These are phyloP conservation scores for Tephrocybe sp. DNA, from an alignment of 768 basidiomycete species.

Conservation along the genomic window DNA sequence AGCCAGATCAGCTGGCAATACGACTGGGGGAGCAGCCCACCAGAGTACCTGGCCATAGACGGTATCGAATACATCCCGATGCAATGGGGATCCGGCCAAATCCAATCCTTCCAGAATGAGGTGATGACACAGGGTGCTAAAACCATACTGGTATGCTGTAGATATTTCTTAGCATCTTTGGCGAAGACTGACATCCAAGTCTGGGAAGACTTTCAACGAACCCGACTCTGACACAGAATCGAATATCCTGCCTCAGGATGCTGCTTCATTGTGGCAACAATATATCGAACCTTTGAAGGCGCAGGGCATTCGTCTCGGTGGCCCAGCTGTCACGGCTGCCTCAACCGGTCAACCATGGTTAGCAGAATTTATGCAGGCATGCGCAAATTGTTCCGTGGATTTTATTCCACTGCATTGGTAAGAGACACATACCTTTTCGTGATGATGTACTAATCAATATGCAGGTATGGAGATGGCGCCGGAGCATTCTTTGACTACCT, in stretches of 20 bases:
- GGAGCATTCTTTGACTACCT: conserved; percentile 57
- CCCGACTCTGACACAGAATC: conserved; percentile 59
- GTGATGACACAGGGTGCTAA: conserved; percentile 47
- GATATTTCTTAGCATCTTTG: conserved; percentile 1
- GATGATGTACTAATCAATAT: conserved; percentile 27
- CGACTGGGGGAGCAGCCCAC: conserved; percentile 49
- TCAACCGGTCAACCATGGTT: conserved; percentile 57
- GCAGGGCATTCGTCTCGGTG: conserved; percentile 51
- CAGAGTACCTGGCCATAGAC: conserved; percentile 41
- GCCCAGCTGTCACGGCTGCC: conserved; percentile 56
- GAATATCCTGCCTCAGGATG: conserved; percentile 43
- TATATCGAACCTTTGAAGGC: conserved; percentile 56
- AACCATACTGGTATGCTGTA: conserved; percentile 41
- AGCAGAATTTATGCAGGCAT: conserved; percentile 50
- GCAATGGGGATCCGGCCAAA: conserved; percentile 49
- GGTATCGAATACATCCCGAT: conserved; percentile 50
- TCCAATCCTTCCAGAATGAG: conserved; percentile 36
- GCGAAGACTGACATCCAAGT: conserved; percentile 47
- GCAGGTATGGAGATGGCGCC: conserved; percentile 58
- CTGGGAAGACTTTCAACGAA: conserved; percentile 36
- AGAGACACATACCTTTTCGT: conserved; percentile 15
- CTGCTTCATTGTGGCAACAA: conserved; percentile 57
- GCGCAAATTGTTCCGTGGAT: conserved; percentile 48
- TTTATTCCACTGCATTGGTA: conserved; percentile 53
- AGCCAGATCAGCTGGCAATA: conserved; percentile 52